Evolutionary conservation across 495 filamentous ascomycete genomes (phyloP).

Genomic region (Poronia punctata): DNA sequence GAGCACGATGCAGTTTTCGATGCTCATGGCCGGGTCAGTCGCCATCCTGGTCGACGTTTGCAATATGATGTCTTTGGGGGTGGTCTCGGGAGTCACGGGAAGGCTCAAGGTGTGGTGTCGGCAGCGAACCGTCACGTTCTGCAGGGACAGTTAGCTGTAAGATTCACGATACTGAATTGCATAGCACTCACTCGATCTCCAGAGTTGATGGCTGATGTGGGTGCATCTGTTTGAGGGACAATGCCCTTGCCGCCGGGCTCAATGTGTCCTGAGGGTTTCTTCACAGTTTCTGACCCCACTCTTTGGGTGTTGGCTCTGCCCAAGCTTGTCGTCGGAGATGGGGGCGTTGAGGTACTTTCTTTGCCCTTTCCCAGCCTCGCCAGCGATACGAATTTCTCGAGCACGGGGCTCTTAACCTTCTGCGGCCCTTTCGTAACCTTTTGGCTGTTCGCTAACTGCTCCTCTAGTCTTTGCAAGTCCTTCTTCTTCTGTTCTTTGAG

Average conservation of each 20-base stretch:
- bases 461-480: slow-evolving; percentile 36
- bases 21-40: slow-evolving; percentile 45
- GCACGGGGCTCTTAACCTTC: slow-evolving; percentile 28
- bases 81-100: slow-evolving; percentile 66
- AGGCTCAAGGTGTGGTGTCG: slow-evolving; percentile 54
- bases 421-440: slow-evolving; percentile 7
- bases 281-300: slow-evolving; percentile 11
- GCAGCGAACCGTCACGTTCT: slow-evolving; percentile 62
- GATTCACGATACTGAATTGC: slow-evolving; percentile 4
- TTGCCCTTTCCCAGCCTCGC: slow-evolving; percentile 24
- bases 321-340: slow-evolving; percentile 6
- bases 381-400: slow-evolving; percentile 34
- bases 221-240: slow-evolving; percentile 68
- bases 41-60: slow-evolving; percentile 49
- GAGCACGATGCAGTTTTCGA: slow-evolving; percentile 55
- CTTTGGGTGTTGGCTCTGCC: slow-evolving; percentile 1
- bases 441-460: slow-evolving; percentile 29
- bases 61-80: slow-evolving; percentile 60
- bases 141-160: slow-evolving; percentile 11
- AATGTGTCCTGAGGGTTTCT: slow-evolving; percentile 16
- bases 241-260: slow-evolving; percentile 32
- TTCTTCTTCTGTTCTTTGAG: slow-evolving; percentile 41
- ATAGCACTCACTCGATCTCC: slow-evolving; percentile 55
- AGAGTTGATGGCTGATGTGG: slow-evolving; percentile 76
- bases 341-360: slow-evolving; percentile 21